These are phyloP conservation scores for Ustilago tritici DNA, from an alignment of 1,284 basidiomycete species.

Conservation along the genomic window DNA sequence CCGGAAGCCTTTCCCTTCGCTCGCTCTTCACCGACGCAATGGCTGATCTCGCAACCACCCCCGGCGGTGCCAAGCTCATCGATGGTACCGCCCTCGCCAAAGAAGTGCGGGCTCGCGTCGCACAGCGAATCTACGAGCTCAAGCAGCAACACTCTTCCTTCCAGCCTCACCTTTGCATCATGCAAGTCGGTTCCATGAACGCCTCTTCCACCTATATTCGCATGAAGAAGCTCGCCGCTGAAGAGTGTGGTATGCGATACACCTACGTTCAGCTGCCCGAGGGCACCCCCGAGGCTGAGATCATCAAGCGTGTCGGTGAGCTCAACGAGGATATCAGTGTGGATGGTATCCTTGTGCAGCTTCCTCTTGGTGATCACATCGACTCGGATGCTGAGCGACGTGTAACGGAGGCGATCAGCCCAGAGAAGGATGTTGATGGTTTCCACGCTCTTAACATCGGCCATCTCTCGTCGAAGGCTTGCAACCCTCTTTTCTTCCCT, in stretches of 20 bases:
- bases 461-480: constrained; percentile 88
- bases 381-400: constrained; percentile 85
- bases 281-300: constrained; percentile 79
- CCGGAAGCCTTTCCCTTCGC: constrained; percentile 11
- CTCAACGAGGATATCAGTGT: constrained; percentile 87
- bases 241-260: constrained; percentile 92
- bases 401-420: constrained; percentile 93
- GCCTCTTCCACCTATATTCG: constrained; percentile 94
- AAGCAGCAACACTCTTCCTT: constrained; percentile 80
- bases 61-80: constrained; percentile 75
- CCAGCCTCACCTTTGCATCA: constrained; percentile 87
- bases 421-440: constrained; percentile 97
- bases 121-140: constrained; percentile 54
- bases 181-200: constrained; percentile 91
- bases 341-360: constrained; percentile 93
- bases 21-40: constrained; percentile 43
- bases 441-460: constrained; percentile 99
- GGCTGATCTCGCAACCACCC: constrained; percentile 50
- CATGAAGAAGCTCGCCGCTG: constrained; percentile 96
- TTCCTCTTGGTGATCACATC: constrained; percentile 91
- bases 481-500: constrained; percentile 89
- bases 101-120: constrained; percentile 73
- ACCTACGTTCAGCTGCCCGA: constrained; percentile 80
- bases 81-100: constrained; percentile 90
- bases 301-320: constrained; percentile 81